Percentiles rank a stretch among this genome's conserved stretches.
Conservation (phyloP, 2,329 filamentous ascomycete genomes). For the Cordyceps farinosa region DNA sequence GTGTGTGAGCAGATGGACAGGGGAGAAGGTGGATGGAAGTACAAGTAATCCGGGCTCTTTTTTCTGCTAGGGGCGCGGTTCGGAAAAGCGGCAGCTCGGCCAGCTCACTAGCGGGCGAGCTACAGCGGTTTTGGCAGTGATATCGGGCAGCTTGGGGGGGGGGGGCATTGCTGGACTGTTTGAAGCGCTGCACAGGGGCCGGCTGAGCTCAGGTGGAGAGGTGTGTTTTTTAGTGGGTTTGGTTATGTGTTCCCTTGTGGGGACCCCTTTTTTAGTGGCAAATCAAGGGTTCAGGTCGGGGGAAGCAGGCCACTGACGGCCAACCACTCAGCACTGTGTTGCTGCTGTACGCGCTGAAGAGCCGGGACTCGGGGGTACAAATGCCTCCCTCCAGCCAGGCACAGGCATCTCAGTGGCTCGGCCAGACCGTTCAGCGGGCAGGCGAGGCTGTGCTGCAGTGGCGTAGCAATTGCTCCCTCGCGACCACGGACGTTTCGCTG, state of each 20-base stretch:
- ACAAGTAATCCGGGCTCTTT: slow-evolving; percentile 6
- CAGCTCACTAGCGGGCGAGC: neutral
- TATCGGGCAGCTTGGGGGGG: neutral
- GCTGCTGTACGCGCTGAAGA: neutral
- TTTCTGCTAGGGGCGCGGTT: slow-evolving; percentile 4
- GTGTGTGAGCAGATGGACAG: slow-evolving; percentile 4
- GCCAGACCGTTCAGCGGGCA: neutral
- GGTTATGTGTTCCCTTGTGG: neutral
- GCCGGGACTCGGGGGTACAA: neutral
- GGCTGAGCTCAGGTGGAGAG: neutral
- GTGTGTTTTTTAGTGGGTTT: neutral
- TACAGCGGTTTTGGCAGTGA: neutral
- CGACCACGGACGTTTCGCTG: neutral
- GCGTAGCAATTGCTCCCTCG: neutral
- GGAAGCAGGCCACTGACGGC: neutral
- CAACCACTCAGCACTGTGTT: neutral
- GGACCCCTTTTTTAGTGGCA: neutral
- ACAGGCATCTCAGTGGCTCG: neutral
- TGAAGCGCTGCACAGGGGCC: neutral
- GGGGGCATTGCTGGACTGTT: too few species aligned
- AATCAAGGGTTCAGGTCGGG: neutral
- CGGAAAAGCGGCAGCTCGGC: slow-evolving; percentile 14
- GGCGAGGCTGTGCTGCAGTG: slow-evolving; percentile 5
- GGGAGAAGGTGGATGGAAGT: slow-evolving; percentile 9
- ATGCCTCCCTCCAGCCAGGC: neutral